Conservation (phyloP, 306 rosid genomes). For the Quercus robur region DNA sequence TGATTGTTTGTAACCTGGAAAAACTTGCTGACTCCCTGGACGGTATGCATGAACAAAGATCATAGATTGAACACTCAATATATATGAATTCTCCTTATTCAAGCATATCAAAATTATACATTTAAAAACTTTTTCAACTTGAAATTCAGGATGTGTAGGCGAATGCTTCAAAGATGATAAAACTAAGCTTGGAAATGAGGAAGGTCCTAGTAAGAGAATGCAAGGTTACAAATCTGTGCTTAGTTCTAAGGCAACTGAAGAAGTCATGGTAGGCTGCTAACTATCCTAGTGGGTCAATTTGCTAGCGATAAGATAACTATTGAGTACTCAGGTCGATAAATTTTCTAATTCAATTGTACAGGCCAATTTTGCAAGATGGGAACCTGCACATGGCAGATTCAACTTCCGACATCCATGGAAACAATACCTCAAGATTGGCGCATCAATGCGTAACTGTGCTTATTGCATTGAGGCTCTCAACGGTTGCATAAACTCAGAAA, state of each 20-base stretch:
- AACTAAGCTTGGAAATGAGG: not conserved
- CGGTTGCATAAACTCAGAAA: conserved; percentile 30
- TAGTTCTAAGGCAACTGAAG: conserved; percentile 37
- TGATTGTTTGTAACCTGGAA: not conserved
- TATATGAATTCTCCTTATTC: too few relatives aligned
- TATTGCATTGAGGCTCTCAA: conserved; percentile 52
- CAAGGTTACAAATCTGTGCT: conserved; percentile 37
- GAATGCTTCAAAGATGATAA: conserved; percentile 18
- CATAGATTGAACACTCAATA: too few relatives aligned
- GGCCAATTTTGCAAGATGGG: conserved; percentile 61
- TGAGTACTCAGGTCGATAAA: too few relatives aligned
- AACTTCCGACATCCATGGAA: conserved; percentile 48
- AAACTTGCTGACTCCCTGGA: not conserved
- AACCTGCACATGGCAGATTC: conserved; percentile 48
- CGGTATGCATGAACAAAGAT: not conserved
- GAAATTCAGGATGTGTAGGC: conserved; percentile 26
- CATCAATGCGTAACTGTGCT: conserved; percentile 40
- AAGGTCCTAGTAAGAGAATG: conserved; percentile 11
- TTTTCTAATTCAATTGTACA: not conserved
- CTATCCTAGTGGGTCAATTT: not conserved
- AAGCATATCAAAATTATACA: too few relatives aligned
- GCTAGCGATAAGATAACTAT: not conserved
- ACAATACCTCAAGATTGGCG: conserved; percentile 41
- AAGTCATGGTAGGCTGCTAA: conserved; percentile 30
- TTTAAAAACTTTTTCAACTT: not conserved